Percentiles rank a stretch among this genome's conserved stretches.
phyloP scores from a whole-genome alignment of 2,329 filamentous ascomycete species.

The Cordyceps cicadae region DNA sequence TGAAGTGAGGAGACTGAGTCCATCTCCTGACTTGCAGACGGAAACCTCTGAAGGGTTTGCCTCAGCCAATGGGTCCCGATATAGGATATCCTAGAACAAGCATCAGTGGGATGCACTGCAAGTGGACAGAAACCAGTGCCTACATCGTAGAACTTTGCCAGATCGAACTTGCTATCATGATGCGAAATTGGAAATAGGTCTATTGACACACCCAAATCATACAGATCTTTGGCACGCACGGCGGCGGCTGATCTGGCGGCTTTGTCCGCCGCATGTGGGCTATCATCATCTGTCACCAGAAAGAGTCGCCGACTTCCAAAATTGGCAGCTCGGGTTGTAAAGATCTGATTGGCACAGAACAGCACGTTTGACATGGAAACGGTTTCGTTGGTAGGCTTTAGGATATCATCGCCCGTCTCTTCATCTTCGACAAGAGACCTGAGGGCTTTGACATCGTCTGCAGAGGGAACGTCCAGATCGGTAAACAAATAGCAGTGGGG shows the following conservation, averaged over 20 bases:
- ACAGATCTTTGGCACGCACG: constrained; percentile 86
- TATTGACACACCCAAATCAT: constrained; percentile 84
- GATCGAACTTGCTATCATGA: constrained; percentile 63
- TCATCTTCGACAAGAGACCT: constrained; percentile 71
- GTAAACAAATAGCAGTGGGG: constrained; percentile 88
- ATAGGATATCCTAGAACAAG: constrained; percentile 69
- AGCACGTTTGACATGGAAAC: constrained; percentile 82
- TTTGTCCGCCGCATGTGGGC: constrained; percentile 70
- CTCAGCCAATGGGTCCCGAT: constrained; percentile 65
- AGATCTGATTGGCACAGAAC: constrained; percentile 93
- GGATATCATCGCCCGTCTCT: constrained; percentile 58
- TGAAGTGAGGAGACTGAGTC: constrained; percentile 68
- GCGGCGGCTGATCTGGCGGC: constrained; percentile 65
- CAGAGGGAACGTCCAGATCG: constrained; percentile 80
- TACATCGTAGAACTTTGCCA: constrained; percentile 86
- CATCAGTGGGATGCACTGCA: not conserved
- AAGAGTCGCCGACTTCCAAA: constrained; percentile 91
- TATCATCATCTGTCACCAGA: constrained; percentile 88
- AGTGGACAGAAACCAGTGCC: constrained; percentile 16
- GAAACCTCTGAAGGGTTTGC: constrained; percentile 47
- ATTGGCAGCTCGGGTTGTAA: constrained; percentile 89
- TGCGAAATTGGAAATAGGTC: constrained; percentile 86
- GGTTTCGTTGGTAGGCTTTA: constrained; percentile 60
- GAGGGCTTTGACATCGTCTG: constrained; percentile 74
- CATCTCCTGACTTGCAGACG: constrained; percentile 61